Evolutionary conservation across 129 eudicot genomes (phyloP), one percentile per base, ranked within the genome.

Genomic region (Arctium minus): DNA sequence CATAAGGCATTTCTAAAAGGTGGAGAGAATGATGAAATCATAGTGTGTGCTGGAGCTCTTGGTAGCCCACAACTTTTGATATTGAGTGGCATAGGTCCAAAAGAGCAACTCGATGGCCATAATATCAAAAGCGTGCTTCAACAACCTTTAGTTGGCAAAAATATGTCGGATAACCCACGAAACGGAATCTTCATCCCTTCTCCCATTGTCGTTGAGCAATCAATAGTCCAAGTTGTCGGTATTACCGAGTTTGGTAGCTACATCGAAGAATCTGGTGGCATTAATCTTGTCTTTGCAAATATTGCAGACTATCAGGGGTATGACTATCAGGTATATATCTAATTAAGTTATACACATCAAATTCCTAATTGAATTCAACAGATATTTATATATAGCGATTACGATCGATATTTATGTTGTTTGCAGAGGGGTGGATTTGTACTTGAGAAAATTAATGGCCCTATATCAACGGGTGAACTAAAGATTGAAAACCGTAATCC

Each of bases 351-450:
- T 10, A 2, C 15, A 46, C 15, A 10, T 46, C 12, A 46, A 46
- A 10, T 9, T 46, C 15, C 15, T 10, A 46, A 46, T 46, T 22
- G 27, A 22, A 22, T 42, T 42, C 9, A 42, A 42, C 50, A 7
- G 11, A 8, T 42, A 42, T 42, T 12, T n/a, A n/a, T 22, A 22
- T 22, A 22, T 22, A 22, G 27, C 27, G 27, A 22, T 22, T 42
- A 1, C 50, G 8, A 42, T 8, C 1, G 8, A 0, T 42, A 60
- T 9, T 17, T 60, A 18, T 60, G 27, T 60, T 60, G 8, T 67
- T 12, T 67, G 97, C 89, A 37, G 97, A 88, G 67, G 50, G 98
- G 98, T 2, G 98, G 98, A 5, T 92, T 92, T 85, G 69, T 94
- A 38, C 72, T 87, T 3, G 97, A 94, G 62, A 94, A 94, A 44